phyloP scores from a whole-genome alignment of 208 protist species.

The Balamuthia mandrillaris region DNA sequence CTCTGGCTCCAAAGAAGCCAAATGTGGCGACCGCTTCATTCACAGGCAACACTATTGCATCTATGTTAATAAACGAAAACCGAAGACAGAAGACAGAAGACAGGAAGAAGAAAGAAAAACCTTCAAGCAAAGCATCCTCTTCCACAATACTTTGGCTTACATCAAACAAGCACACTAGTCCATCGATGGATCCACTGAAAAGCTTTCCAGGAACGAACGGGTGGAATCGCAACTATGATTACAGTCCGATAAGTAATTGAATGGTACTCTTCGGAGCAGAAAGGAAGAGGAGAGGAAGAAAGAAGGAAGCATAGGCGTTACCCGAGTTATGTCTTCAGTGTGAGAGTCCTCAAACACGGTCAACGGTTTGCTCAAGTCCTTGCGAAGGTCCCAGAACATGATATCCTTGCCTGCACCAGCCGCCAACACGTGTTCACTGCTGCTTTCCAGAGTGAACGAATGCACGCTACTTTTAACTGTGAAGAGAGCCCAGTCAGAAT shows the following conservation, averaged over 20 bases:
- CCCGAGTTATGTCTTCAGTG: background rate
- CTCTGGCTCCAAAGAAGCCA: background rate
- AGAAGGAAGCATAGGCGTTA: background rate
- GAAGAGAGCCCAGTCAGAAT: no score
- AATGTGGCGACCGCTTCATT: background rate
- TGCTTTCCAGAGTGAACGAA: no score
- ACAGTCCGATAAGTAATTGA: no score
- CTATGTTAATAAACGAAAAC: background rate
- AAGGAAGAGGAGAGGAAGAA: background rate
- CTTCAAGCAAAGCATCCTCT: background rate
- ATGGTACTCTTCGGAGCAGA: no score
- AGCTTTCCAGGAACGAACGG: background rate
- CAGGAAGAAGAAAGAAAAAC: background rate
- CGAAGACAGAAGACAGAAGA: background rate
- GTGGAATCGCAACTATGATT: background rate
- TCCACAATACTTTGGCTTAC: background rate
- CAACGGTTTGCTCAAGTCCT: no score
- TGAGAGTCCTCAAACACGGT: background rate
- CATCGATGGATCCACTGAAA: background rate
- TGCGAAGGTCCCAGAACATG: conserved; percentile 11
- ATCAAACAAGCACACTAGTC: conserved; percentile 1
- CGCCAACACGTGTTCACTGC: no score
- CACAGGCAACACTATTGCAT: background rate
- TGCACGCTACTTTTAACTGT: no score
- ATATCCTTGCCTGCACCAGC: no score